A percentile compares a stretch with the other conserved stretches of the same genome.
Conservation (phyloP, 768 basidiomycete species). For the Boletellus emodensis region DNA sequence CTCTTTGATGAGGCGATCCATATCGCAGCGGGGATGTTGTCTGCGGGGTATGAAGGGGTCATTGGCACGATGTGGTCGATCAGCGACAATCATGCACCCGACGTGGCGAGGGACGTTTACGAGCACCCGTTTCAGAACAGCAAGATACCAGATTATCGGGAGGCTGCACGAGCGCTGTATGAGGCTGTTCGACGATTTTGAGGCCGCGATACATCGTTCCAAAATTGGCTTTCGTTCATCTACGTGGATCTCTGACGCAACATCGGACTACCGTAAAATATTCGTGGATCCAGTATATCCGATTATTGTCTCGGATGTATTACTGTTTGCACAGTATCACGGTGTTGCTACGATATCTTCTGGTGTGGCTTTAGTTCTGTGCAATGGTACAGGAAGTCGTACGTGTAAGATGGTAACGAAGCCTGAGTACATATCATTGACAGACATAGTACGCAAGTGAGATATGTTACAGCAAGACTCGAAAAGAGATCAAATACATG, state of each 20-base stretch:
- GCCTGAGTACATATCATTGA: no score
- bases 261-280: no score
- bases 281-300: no score
- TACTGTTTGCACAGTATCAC: no score
- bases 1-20: slow-evolving; percentile 38
- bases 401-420: no score
- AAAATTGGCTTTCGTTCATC: not conserved
- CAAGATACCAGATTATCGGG: not conserved
- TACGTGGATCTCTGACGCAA: not conserved
- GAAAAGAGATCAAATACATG: no score
- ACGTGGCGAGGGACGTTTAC: slow-evolving; percentile 32
- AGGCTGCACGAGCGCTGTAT: not conserved
- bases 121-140: not conserved
- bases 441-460: no score
- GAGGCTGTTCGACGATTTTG: not conserved
- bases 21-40: slow-evolving; percentile 40
- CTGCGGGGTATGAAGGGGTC: slow-evolving; percentile 28
- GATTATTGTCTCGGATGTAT: no score
- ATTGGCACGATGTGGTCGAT: slow-evolving; percentile 45
- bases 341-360: no score
- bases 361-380: no score
- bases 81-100: slow-evolving; percentile 33
- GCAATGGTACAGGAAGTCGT: no score
- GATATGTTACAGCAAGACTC: no score
- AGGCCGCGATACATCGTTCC: not conserved